These are phyloP conservation scores for Xylariales sp. DNA, from an alignment of 2,329 filamentous ascomycete species.

Conservation along the genomic window DNA sequence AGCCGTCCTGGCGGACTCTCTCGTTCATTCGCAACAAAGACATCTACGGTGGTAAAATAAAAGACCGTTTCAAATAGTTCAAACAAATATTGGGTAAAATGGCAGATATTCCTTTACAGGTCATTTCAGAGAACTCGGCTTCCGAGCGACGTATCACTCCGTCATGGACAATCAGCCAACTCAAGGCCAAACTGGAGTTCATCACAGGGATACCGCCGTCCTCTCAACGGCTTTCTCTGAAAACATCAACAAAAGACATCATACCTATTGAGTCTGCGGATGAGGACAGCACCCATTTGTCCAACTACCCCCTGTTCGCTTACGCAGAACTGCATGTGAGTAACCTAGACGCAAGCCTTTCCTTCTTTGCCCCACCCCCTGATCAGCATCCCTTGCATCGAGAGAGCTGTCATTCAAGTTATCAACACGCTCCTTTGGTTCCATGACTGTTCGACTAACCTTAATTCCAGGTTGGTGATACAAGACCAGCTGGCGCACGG, in stretches of 20 bases:
- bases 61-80: too few relatives aligned
- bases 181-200: conserved; percentile 85
- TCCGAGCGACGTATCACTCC: conserved; percentile 91
- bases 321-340: conserved; percentile 80
- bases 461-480: conserved; percentile 65
- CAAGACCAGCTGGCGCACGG: conserved; percentile 68
- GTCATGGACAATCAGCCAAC: conserved; percentile 79
- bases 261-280: conserved; percentile 65
- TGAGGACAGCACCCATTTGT: conserved; percentile 66
- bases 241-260: conserved; percentile 54
- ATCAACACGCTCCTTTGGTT: too few relatives aligned
- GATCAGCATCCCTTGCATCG: too few relatives aligned
- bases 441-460: conserved; percentile 6
- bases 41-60: too few relatives aligned
- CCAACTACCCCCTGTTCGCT: conserved; percentile 61
- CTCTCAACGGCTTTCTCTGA: conserved; percentile 71
- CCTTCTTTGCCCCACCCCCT: neutral
- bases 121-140: conserved; percentile 70
- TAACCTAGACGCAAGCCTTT: conserved; percentile 22
- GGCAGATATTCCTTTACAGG: conserved; percentile 70
- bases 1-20: too few relatives aligned
- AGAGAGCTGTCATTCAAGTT: too few relatives aligned
- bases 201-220: conserved; percentile 87
- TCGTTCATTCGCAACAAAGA: too few relatives aligned
- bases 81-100: conserved; percentile 33